These are phyloP conservation scores for Pyrenophora tritici-repentis DNA, from an alignment of 2,329 filamentous ascomycete genomes.

Conservation along the genomic window DNA sequence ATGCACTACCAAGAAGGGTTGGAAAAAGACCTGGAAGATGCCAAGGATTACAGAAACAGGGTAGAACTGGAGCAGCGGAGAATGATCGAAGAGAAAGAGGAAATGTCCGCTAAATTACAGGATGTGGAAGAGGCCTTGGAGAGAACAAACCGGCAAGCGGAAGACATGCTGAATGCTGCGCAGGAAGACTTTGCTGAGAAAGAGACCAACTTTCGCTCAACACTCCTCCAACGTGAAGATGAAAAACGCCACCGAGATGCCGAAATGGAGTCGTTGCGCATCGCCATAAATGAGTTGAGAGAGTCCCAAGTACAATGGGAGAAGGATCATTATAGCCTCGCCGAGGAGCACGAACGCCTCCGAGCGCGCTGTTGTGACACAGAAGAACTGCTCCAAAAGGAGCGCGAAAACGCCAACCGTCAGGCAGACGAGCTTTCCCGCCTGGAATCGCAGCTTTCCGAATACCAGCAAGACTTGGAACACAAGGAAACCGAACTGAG, in stretches of 20 bases:
- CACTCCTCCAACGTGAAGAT: slow-evolving; percentile 24
- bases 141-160: slow-evolving; percentile 40
- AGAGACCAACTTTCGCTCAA: slow-evolving; percentile 47
- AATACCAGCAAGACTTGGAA: slow-evolving; percentile 26
- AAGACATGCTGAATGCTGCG: slow-evolving; percentile 31
- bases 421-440: slow-evolving; percentile 30
- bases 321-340: slow-evolving; percentile 13
- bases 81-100: slow-evolving; percentile 40
- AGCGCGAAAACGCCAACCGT: slow-evolving; percentile 14
- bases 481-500: slow-evolving; percentile 26
- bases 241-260: slow-evolving; percentile 11
- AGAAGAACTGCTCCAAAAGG: slow-evolving; percentile 30
- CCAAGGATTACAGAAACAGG: slow-evolving; percentile 38
- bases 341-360: slow-evolving; percentile 39
- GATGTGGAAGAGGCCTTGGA: slow-evolving; percentile 47
- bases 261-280: slow-evolving; percentile 14
- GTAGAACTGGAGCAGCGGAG: slow-evolving; percentile 42
- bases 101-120: slow-evolving; percentile 38
- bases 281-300: slow-evolving; percentile 10
- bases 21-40: slow-evolving; percentile 45
- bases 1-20: slow-evolving; percentile 41
- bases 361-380: slow-evolving; percentile 30
- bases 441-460: slow-evolving; percentile 24
- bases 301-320: slow-evolving; percentile 17
- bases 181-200: slow-evolving; percentile 29